Evolutionary conservation across 441 rosid species (phyloP).

Genomic region (Pelargonium myrrhifolium): DNA sequence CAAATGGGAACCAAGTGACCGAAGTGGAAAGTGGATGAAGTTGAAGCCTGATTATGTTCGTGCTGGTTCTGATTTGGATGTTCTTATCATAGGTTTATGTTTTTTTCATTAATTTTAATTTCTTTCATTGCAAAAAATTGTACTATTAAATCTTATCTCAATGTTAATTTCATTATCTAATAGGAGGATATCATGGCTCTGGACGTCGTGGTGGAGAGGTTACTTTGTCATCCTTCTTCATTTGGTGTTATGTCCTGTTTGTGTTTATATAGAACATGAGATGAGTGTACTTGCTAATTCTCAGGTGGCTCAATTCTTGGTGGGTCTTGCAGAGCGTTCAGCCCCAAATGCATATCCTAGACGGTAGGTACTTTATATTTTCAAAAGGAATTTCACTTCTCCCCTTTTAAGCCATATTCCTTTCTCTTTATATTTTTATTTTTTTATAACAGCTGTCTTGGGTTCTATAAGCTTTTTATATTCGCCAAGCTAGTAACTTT

Average conservation of each 20-base stretch:
- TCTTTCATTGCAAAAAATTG: conserved; percentile 12
- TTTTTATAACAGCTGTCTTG: neutral
- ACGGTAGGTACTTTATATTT: conserved; percentile 39
- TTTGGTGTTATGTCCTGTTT: neutral
- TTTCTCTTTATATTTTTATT: neutral
- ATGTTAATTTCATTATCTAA: conserved; percentile 15
- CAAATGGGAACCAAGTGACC: conserved; percentile 97
- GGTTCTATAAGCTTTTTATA: neutral
- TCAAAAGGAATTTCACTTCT: neutral
- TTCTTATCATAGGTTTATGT: conserved; percentile 68
- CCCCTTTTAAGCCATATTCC: neutral
- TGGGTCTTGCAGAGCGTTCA: conserved; percentile 77
- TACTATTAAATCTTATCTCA: conserved; percentile 2
- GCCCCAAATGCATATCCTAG: conserved; percentile 61
- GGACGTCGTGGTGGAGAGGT: conserved; percentile 98
- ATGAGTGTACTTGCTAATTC: neutral
- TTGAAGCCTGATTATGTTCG: conserved; percentile 85
- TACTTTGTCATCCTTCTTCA: conserved; percentile 17
- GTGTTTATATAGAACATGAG: neutral
- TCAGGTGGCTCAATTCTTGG: conserved; percentile 90
- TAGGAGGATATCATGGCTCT: conserved; percentile 98
- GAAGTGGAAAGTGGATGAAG: conserved; percentile 97
- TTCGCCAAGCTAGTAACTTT: neutral
- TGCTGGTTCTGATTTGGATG: conserved; percentile 89
- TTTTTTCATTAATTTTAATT: conserved; percentile 11